Evolutionary conservation across 345 rosid genomes (phyloP).

Genomic region (Syzygium oleosum): DNA sequence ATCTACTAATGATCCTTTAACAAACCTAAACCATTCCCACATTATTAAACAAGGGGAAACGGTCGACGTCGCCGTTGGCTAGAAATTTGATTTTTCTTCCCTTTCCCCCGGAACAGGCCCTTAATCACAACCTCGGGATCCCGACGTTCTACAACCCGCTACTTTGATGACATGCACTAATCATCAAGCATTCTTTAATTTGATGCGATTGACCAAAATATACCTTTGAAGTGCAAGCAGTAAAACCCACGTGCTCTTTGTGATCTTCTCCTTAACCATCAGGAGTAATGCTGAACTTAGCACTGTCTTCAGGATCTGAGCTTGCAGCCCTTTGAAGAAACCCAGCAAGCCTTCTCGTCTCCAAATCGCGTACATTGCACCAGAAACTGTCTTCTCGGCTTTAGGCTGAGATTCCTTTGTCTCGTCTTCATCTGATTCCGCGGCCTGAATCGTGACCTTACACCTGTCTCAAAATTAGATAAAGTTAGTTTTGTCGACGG

Average conservation of each 20-base stretch:
- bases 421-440: slow-evolving; percentile 42
- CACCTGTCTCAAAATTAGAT: slow-evolving; percentile 38
- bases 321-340: slow-evolving; percentile 78
- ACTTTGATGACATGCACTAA: neutral
- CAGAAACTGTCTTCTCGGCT: slow-evolving; percentile 35
- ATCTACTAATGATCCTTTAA: neutral
- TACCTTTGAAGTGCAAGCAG: slow-evolving; percentile 54
- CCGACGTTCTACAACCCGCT: neutral
- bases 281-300: slow-evolving; percentile 87
- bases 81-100: neutral
- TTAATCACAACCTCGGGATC: neutral
- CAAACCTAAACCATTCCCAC: neutral
- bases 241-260: slow-evolving; percentile 70
- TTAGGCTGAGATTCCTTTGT: slow-evolving; percentile 17
- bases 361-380: slow-evolving; percentile 57
- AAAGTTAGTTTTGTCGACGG: neutral
- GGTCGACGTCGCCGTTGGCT: neutral
- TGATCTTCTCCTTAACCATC: slow-evolving; percentile 93
- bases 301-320: slow-evolving; percentile 93
- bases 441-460: slow-evolving; percentile 84
- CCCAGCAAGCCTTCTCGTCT: slow-evolving; percentile 71
- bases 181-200: slow-evolving; percentile 30
- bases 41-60: neutral
- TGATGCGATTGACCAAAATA: slow-evolving; percentile 26
- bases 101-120: neutral